These are phyloP conservation scores for Salicornia ramosissima DNA, from an alignment of 148 eudicot genomes.

Conservation along the genomic window DNA sequence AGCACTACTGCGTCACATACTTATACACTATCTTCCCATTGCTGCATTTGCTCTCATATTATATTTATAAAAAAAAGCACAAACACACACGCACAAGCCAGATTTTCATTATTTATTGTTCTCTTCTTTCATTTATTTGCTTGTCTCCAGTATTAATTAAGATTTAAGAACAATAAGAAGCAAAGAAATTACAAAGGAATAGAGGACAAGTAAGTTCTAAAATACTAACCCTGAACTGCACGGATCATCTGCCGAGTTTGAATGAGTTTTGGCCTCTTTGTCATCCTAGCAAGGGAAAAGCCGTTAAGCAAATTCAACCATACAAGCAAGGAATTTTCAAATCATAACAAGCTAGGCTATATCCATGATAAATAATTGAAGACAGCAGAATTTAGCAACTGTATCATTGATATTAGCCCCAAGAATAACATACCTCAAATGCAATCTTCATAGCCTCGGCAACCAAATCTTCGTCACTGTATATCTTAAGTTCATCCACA, in stretches of 20 bases:
- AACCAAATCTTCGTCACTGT: constrained; percentile 75
- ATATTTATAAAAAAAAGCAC: too few relatives aligned
- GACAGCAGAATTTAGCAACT: neutral
- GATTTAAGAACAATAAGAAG: too few relatives aligned
- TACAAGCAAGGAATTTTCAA: neutral
- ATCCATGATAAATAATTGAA: neutral
- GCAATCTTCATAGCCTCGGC: constrained; percentile 62
- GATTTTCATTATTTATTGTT: too few relatives aligned
- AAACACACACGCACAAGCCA: too few relatives aligned
- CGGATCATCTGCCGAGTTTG: constrained; percentile 25
- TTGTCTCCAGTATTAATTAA: too few relatives aligned
- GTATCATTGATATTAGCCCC: neutral
- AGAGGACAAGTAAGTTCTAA: neutral
- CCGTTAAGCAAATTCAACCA: constrained; percentile 3
- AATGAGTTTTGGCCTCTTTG: constrained; percentile 25
- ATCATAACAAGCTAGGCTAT: neutral
- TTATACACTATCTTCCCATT: too few relatives aligned
- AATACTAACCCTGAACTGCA: constrained; percentile 35
- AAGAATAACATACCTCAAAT: constrained; percentile 44
- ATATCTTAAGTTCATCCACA: constrained; percentile 70
- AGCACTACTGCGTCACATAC: too few relatives aligned
- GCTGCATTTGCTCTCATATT: too few relatives aligned
- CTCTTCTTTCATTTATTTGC: too few relatives aligned
- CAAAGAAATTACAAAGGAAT: neutral
- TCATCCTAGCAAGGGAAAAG: constrained; percentile 32